These are phyloP conservation scores for Erodium maritimum DNA, from an alignment of 345 rosid species.

Conservation along the genomic window DNA sequence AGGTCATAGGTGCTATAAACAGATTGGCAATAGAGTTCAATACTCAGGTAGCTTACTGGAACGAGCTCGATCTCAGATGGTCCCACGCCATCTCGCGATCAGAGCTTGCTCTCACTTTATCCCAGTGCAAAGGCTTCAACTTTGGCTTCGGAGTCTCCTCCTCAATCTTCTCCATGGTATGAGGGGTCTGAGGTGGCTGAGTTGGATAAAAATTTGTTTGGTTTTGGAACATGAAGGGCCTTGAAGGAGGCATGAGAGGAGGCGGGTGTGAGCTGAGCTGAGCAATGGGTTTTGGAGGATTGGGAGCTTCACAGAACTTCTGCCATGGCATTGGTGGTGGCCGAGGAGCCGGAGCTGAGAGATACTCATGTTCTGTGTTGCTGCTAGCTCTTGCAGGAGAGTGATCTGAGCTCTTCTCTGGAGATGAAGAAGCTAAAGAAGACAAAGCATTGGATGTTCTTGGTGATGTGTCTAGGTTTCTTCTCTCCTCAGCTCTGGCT, in stretches of 20 bases:
- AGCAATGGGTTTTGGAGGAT: slow-evolving; percentile 23
- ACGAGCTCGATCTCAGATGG: slow-evolving; percentile 61
- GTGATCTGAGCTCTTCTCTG: slow-evolving; percentile 22
- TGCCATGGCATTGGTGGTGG: slow-evolving; percentile 21
- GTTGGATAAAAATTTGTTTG: slow-evolving; percentile 24
- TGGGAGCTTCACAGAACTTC: slow-evolving; percentile 21
- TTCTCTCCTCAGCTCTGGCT: too few species aligned
- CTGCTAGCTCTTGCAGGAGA: slow-evolving; percentile 22
- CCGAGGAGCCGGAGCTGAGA: slow-evolving; percentile 25
- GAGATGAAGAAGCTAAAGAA: too few species aligned
- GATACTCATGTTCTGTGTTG: slow-evolving; percentile 22
- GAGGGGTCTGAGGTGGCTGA: slow-evolving; percentile 24
- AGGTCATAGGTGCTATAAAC: background rate
- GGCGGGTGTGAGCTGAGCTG: slow-evolving; percentile 43
- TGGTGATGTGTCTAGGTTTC: too few species aligned
- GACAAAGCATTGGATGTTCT: too few species aligned
- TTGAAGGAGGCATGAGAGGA: slow-evolving; percentile 46
- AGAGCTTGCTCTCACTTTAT: slow-evolving; percentile 92
- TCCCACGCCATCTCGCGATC: slow-evolving; percentile 96
- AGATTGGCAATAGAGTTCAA: background rate
- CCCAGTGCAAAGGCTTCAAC: slow-evolving; percentile 86
- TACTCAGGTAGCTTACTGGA: slow-evolving; percentile 54
- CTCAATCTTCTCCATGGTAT: slow-evolving; percentile 20
- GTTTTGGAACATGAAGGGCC: slow-evolving; percentile 50
- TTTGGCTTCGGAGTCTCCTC: slow-evolving; percentile 48